These are phyloP conservation scores for Spathaspora sp. DNA, from an alignment of 805 yeast species.

Conservation along the genomic window DNA sequence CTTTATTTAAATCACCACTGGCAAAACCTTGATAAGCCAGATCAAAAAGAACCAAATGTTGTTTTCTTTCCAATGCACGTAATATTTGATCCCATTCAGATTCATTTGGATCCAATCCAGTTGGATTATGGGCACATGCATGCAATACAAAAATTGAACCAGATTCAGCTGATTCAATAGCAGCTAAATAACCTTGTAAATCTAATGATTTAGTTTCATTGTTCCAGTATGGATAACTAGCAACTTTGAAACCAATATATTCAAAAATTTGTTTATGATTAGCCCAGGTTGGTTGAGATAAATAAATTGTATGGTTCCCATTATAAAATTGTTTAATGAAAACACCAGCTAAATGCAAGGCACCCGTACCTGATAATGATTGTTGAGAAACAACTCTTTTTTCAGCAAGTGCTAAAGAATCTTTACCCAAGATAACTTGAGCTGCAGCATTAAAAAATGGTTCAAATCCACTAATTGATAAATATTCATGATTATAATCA, in stretches of 20 bases:
- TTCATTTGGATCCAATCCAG: slow-evolving; percentile 88
- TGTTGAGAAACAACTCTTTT: slow-evolving; percentile 60
- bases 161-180: slow-evolving; percentile 62
- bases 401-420: slow-evolving; percentile 49
- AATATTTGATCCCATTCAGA: slow-evolving; percentile 78
- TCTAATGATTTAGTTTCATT: slow-evolving; percentile 65
- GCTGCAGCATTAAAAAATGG: slow-evolving; percentile 70
- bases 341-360: slow-evolving; percentile 82
- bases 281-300: slow-evolving; percentile 96
- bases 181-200: slow-evolving; percentile 59
- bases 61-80: slow-evolving; percentile 51
- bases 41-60: slow-evolving; percentile 83
- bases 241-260: slow-evolving; percentile 62
- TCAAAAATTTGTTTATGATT: slow-evolving; percentile 86
- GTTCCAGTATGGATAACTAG: slow-evolving; percentile 85
- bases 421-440: slow-evolving; percentile 63
- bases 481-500: slow-evolving; percentile 78
- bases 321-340: slow-evolving; percentile 51
- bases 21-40: slow-evolving; percentile 98
- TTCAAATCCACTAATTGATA: slow-evolving; percentile 75
- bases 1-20: slow-evolving; percentile 76
- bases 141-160: slow-evolving; percentile 84
- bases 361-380: slow-evolving; percentile 85
- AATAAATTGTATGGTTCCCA: slow-evolving; percentile 50
- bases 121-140: slow-evolving; percentile 97